A percentile compares a stretch with the other conserved stretches of the same genome.
phyloP scores from a whole-genome alignment of 306 rosid genomes.

The Alnus rubra region DNA sequence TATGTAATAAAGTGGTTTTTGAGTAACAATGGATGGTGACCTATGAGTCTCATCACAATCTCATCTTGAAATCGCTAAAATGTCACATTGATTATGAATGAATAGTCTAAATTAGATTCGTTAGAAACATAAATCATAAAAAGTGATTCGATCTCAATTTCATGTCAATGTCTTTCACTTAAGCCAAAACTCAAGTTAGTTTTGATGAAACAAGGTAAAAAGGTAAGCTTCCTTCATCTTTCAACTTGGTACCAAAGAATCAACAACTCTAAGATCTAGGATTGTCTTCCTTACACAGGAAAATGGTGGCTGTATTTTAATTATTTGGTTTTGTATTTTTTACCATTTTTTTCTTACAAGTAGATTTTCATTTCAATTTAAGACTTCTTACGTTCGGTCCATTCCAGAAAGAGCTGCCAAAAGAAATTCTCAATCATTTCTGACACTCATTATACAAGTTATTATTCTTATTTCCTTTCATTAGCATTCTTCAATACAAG shows the following conservation, averaged over 20 bases:
- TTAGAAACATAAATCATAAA: not conserved
- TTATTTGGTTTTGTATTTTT: not conserved
- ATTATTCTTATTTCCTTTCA: not conserved
- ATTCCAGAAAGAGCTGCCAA: not conserved
- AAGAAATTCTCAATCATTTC: not conserved
- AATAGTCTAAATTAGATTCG: not conserved
- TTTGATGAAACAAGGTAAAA: not conserved
- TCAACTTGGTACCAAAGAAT: not conserved
- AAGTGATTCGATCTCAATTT: not conserved
- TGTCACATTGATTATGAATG: not conserved
- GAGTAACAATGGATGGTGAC: not conserved
- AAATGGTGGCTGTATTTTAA: not conserved
- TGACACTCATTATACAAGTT: not conserved
- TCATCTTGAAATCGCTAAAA: not conserved
- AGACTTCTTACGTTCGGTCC: not conserved
- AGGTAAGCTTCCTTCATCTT: not conserved
- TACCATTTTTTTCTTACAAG: not conserved
- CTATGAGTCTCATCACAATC: not conserved
- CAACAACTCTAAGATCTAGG: not conserved
- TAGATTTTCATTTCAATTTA: not conserved
- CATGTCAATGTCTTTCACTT: not conserved
- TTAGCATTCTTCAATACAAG: not conserved
- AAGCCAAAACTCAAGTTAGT: not conserved
- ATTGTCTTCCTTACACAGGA: not conserved
- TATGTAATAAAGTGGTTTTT: not conserved